Base-by-base conservation (phyloP, 1,139 yeast species). In the Hansenula lynferdii region DNA sequence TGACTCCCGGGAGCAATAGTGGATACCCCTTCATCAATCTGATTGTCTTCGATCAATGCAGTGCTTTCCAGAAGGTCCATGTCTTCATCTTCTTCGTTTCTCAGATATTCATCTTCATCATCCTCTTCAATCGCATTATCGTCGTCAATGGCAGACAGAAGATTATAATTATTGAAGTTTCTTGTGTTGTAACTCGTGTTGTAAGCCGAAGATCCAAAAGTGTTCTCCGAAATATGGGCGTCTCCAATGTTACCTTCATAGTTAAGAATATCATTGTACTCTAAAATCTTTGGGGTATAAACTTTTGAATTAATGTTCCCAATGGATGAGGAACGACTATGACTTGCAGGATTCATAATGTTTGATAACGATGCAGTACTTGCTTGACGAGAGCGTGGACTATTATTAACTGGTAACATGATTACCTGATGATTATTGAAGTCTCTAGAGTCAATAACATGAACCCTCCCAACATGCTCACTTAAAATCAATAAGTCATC, bases 391-490 rank as follows among this genome's bases (percentile, higher is more conserved):
- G 43, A 32, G 7, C 38, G 40, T 16, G 36, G 31, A 22, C 16
- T 33, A 11, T 39, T 16, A 49, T 58, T 56, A 34, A 61, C 61
- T 2, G 83, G 82, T 8, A 77, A 55, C 43, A 82, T 70, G 17
- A 87, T 69, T 26, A 89, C 87, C 56, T 85, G 95, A 54, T 85
- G 95, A 50, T 81, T 77, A 45, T 70, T 67, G 51, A 79, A 73
- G 51, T 81, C 77, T 42, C 96, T 71, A 33, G 87, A 70, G 58
- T 89, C 96, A 20, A 89, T 67, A 38, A 87, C 67, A 61, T 89
- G 97, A 3, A 89, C 85, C 40, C 96, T 67, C 1, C 95, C 95
- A 42, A 80, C 85, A 53, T 89, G 96, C 57, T 89, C 97, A 39
- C 85, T 75, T 2, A 89, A 68, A 39, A 85, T 77, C 49, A 89